These are phyloP conservation scores for Mycena metata DNA, from an alignment of 768 basidiomycete species.

Conservation along the genomic window DNA sequence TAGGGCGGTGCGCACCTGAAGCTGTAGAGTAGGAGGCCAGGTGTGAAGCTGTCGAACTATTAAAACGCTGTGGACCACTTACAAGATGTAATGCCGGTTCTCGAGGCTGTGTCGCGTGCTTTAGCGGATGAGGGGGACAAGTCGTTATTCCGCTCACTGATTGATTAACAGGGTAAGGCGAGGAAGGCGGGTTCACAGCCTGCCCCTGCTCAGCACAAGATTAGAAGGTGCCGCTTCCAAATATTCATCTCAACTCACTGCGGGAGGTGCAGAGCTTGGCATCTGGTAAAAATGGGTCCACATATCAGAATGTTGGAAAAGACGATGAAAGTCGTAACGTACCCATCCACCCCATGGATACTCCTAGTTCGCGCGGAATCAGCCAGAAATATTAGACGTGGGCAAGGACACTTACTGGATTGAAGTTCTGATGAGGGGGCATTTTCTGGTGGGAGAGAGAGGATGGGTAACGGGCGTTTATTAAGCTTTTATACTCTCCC, in stretches of 20 bases:
- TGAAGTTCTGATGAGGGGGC: neutral
- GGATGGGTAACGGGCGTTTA: neutral
- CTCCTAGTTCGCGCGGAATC: neutral
- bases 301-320: slow-evolving; percentile 8
- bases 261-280: neutral
- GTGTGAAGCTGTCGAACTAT: slow-evolving; percentile 20
- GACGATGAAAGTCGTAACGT: neutral
- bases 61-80: neutral
- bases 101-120: neutral
- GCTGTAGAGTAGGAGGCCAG: slow-evolving; percentile 22
- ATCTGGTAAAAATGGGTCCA: slow-evolving; percentile 5
- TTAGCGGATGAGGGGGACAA: neutral
- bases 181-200: neutral
- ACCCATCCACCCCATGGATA: neutral
- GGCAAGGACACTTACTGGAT: neutral
- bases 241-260: neutral
- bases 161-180: slow-evolving; percentile 6
- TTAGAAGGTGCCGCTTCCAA: neutral
- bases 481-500: neutral
- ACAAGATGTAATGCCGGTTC: slow-evolving; percentile 9
- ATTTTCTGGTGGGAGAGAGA: neutral
- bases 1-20: slow-evolving; percentile 28
- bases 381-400: neutral
- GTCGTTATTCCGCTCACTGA: neutral
- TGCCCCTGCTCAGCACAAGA: neutral